Evolutionary conservation across 371 early-diverging fungal species (phyloP), one percentile per base, ranked within the genome.

Genomic region (Apophysomyces ossiformis): DNA sequence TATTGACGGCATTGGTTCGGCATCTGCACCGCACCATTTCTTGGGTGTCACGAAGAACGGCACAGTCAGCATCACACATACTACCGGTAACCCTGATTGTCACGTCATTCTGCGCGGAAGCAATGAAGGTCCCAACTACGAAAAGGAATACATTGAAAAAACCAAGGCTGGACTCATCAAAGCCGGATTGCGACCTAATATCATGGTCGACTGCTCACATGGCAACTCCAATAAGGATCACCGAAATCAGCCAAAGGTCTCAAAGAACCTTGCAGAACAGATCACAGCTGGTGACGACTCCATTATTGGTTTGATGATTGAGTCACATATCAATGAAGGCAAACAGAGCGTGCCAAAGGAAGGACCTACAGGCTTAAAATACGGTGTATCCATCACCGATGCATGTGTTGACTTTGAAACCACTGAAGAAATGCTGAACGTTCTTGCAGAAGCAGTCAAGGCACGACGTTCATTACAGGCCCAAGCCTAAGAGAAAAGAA

Each of bases 11-110:
- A 95, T 97, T 70, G 84, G 90, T 61, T 91, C 98, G 5, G 95
- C 97, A 16, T 82, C 88, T 44, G 82, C 85, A 13, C 87, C 90
- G 21, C 98, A 97, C 71, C 91, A 93, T 77, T 97, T 96, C 84
- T 82, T 97, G 67, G 92, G 93, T 38, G 95, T 97, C 63, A 96
- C 97, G 56, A 95, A 96, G 81, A 92, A 93, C 63, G 98, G 98
- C 37, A 85, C 95, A 11, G 89, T 94, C 46, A 94, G 95, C 57
- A 95, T 97, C 68, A 92, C 93, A 7, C 87, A 86, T 47, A 97
- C 98, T 5, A 82, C 88, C 36, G 98, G 96, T 65, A 96, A 93
- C 74, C 84, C 86, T 36, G 81, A 85, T 50, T 79, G 79, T 54
- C 84, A 84, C 56, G 66, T 81, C 35, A 81, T 84, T 36, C 62